Percentiles rank a stretch among this genome's conserved stretches.
Conservation (phyloP, 202 grass and related monocot species). For the Miscanthus sacchariflorus region DNA sequence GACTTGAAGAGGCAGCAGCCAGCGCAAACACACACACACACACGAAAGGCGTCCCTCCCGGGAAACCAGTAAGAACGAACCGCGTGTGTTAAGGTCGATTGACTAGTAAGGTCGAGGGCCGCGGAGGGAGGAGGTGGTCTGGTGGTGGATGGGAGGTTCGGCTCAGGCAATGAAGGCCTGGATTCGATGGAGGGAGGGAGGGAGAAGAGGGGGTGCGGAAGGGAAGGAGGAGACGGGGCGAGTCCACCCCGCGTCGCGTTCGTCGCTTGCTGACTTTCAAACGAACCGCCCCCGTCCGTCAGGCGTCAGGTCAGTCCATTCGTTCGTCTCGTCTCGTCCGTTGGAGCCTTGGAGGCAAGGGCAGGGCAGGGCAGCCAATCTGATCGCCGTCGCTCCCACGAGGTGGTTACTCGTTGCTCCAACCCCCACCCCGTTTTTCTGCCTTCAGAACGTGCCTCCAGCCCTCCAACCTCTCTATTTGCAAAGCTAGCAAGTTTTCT, state of each 20-base stretch:
- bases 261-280: constrained; percentile 68
- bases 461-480: too few relatives aligned
- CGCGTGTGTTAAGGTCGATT: neutral
- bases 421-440: too few relatives aligned
- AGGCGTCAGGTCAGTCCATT: too few relatives aligned
- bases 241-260: constrained; percentile 44
- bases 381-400: too few relatives aligned
- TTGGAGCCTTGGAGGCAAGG: too few relatives aligned
- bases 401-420: too few relatives aligned
- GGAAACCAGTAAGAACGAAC: neutral
- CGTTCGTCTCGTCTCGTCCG: too few relatives aligned
- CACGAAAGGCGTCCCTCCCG: neutral
- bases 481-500: too few relatives aligned
- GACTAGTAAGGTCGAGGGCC: neutral
- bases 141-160: neutral
- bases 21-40: constrained; percentile 3
- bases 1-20: neutral
- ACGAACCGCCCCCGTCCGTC: neutral
- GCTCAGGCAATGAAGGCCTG: constrained; percentile 34
- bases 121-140: neutral
- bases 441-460: too few relatives aligned
- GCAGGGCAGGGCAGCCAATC: too few relatives aligned
- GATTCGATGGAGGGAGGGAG: constrained; percentile 20
- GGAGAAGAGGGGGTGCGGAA: neutral
- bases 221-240: neutral